These are phyloP conservation scores for Aspergillus terreus DNA, from an alignment of 2,329 filamentous ascomycete genomes.

Conservation along the genomic window DNA sequence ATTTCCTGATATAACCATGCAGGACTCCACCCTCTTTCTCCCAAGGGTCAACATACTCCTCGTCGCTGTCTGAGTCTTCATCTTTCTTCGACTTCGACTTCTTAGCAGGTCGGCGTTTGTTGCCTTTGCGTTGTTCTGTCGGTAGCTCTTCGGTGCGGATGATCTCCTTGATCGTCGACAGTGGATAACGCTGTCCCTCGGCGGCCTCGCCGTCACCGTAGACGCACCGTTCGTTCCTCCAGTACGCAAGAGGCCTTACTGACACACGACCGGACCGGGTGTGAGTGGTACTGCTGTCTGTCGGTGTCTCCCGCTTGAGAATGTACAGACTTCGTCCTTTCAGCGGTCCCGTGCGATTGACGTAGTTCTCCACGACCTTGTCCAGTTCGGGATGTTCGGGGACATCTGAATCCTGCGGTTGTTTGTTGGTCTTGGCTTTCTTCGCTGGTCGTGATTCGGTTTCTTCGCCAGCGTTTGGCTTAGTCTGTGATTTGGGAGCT, in stretches of 20 bases:
- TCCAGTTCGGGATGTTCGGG: constrained; percentile 36
- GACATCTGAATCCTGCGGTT: constrained; percentile 20
- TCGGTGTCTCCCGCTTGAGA: constrained; percentile 49
- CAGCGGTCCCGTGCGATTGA: constrained; percentile 41
- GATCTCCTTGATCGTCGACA: constrained; percentile 71
- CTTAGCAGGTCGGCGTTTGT: constrained; percentile 34
- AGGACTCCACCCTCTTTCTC: constrained; percentile 43
- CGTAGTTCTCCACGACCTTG: constrained; percentile 42
- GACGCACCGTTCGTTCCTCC: constrained; percentile 77
- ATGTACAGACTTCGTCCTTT: constrained; percentile 49
- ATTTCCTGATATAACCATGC: constrained; percentile 42
- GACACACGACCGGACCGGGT: constrained; percentile 76
- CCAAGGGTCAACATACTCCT: constrained; percentile 40
- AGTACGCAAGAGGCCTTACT: constrained; percentile 75
- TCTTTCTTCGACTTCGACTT: constrained; percentile 30
- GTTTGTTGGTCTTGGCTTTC: constrained; percentile 27
- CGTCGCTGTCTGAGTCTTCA: constrained; percentile 38
- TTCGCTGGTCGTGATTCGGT: constrained; percentile 29
- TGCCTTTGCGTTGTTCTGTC: constrained; percentile 36
- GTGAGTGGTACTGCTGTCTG: constrained; percentile 56
- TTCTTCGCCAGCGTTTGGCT: constrained; percentile 15
- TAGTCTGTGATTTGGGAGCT: constrained; percentile 26
- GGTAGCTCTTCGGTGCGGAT: constrained; percentile 66
- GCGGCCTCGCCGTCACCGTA: constrained; percentile 61
- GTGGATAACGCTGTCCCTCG: constrained; percentile 55